phyloP scores from a whole-genome alignment of 495 filamentous ascomycete genomes.

The Podospora pseudopauciseta region DNA sequence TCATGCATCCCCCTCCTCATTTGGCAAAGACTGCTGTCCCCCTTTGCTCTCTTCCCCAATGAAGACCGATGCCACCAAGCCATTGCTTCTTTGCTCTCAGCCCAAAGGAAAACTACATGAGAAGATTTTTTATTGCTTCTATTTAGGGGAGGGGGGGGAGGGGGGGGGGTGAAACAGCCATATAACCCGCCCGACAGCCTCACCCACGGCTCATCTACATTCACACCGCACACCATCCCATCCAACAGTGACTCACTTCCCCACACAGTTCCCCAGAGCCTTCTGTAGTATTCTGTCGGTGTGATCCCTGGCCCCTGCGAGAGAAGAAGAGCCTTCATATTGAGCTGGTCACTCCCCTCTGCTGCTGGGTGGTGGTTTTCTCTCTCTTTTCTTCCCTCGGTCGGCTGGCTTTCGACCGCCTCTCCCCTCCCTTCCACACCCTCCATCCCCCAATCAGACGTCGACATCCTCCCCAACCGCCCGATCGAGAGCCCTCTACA shows the following conservation, averaged over 20 bases:
- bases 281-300: constrained; percentile 18
- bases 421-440: background rate
- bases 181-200: constrained; percentile 29
- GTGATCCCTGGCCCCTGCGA: constrained; percentile 22
- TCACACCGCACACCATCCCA: background rate
- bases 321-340: constrained; percentile 24
- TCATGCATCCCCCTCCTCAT: constrained; percentile 17
- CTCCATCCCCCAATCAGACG: constrained; percentile 8
- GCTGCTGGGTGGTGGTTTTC: background rate
- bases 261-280: constrained; percentile 20
- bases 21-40: constrained; percentile 12
- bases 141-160: constrained; percentile 18
- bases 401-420: constrained; percentile 27
- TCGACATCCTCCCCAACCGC: background rate
- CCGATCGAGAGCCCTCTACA: background rate
- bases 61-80: background rate
- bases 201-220: constrained; percentile 18
- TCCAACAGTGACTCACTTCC: constrained; percentile 34
- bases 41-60: background rate
- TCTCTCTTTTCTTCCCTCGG: constrained; percentile 19
- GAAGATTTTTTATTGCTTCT: constrained; percentile 3
- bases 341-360: constrained; percentile 20
- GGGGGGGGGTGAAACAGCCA: constrained; percentile 25
- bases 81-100: constrained; percentile 1
- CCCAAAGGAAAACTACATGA: background rate